Conservation (phyloP, 139 green algal genomes). For the Coccomyxa sp. region DNA sequence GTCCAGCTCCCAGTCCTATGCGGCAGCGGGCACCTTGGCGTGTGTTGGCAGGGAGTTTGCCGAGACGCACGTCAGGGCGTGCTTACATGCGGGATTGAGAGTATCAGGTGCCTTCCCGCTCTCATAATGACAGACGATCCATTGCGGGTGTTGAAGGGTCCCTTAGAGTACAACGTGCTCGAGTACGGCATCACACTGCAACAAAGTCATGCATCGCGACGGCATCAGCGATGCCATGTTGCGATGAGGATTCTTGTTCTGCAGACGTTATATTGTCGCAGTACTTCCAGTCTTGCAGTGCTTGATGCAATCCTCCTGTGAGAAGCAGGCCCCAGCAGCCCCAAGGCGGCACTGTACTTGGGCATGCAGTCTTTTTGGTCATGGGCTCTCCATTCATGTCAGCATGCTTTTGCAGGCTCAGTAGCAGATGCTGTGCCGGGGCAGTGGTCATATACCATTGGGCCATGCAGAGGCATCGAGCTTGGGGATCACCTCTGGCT, state of each 20-base stretch:
- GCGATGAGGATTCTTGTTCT: not conserved
- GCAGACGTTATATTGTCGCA: no score
- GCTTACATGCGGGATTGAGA: slow-evolving; percentile 52
- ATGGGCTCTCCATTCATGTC: not conserved
- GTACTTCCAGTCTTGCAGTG: not conserved
- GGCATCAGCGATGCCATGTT: not conserved
- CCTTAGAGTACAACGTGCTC: no score
- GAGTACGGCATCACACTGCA: not conserved
- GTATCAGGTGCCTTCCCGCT: slow-evolving; percentile 16
- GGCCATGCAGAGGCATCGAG: slow-evolving; percentile 59
- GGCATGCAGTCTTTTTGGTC: not conserved
- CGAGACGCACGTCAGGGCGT: slow-evolving; percentile 59
- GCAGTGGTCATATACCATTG: slow-evolving; percentile 55
- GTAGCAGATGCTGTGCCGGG: slow-evolving; percentile 6
- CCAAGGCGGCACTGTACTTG: not conserved
- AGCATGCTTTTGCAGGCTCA: slow-evolving; percentile 7
- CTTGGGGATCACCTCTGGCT: slow-evolving; percentile 72
- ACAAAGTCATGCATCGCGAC: not conserved
- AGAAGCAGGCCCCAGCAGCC: not conserved
- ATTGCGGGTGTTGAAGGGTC: no score
- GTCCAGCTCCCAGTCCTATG: slow-evolving; percentile 25
- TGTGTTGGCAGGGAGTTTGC: slow-evolving; percentile 38
- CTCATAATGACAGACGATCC: no score
- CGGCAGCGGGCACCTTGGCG: slow-evolving; percentile 10
- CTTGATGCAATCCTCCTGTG: not conserved